Evolutionary conservation across 441 rosid species (phyloP).

Genomic region (Pelargonium citronellum): DNA sequence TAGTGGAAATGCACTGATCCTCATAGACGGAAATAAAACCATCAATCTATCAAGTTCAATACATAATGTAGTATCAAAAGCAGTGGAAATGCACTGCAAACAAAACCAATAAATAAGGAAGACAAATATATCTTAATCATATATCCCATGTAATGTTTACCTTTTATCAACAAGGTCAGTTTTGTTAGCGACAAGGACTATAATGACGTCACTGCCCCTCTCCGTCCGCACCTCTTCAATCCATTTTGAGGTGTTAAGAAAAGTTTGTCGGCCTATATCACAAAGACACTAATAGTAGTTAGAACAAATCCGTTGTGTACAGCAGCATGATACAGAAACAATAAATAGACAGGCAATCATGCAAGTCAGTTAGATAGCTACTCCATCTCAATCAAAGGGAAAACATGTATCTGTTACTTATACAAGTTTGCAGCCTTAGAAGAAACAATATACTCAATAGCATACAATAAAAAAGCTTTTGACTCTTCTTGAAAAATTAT

Average conservation of each 20-base stretch:
- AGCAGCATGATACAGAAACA: not conserved
- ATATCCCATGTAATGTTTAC: conserved; percentile 23
- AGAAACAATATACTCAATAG: not conserved
- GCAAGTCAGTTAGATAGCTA: not conserved
- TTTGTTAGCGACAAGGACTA: conserved; percentile 83
- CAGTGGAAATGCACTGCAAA: not conserved
- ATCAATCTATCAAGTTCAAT: not conserved
- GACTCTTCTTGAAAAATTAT: not conserved
- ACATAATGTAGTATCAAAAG: not conserved
- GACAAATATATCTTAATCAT: not conserved
- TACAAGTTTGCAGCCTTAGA: conserved; percentile 3
- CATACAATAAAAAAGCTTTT: not conserved
- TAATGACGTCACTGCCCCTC: conserved; percentile 84
- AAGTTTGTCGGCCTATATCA: conserved; percentile 65
- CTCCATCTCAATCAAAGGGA: not conserved
- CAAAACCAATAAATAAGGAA: not conserved
- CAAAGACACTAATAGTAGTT: conserved; percentile 8
- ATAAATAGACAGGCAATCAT: not conserved
- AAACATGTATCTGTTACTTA: not conserved
- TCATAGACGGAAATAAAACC: not conserved
- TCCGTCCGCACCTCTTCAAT: conserved; percentile 82
- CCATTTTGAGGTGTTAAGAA: conserved; percentile 77
- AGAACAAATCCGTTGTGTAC: conserved; percentile 7
- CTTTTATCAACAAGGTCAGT: conserved; percentile 89
- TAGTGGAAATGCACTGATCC: not conserved